A percentile compares a stretch with the other conserved stretches of the same genome.
Conservation (phyloP, 2,329 filamentous ascomycete species). For the Ophiostoma sp. region DNA sequence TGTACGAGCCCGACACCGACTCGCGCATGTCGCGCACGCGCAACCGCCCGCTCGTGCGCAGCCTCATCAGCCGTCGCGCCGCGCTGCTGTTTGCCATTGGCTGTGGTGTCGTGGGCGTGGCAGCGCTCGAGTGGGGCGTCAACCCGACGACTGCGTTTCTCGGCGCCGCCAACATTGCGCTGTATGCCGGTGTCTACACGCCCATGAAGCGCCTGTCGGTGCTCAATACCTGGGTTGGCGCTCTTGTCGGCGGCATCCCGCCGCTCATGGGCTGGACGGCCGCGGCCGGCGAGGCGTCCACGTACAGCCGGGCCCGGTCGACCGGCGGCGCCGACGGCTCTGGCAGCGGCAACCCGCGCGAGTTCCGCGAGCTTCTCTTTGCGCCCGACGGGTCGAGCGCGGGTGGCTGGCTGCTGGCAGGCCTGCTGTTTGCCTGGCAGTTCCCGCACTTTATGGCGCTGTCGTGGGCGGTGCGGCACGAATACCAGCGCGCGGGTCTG, state of each 20-base stretch:
- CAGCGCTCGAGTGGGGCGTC: conserved; percentile 77
- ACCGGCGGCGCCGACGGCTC: background rate
- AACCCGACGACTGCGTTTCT: conserved; percentile 89
- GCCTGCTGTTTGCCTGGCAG: conserved; percentile 87
- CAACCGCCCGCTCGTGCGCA: conserved; percentile 81
- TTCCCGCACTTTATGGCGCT: conserved; percentile 98
- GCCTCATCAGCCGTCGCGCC: conserved; percentile 64
- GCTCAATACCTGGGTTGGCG: conserved; percentile 92
- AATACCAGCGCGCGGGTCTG: conserved; percentile 70
- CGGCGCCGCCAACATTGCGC: conserved; percentile 73
- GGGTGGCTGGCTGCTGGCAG: conserved; percentile 85
- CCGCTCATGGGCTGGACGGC: conserved; percentile 98
- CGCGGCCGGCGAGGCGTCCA: conserved; percentile 65
- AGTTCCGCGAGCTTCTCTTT: conserved; percentile 62
- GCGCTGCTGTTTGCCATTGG: conserved; percentile 75
- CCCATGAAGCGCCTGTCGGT: conserved; percentile 82
- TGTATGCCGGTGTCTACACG: conserved; percentile 92
- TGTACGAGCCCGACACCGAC: conserved; percentile 86
- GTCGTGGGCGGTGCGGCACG: conserved; percentile 79
- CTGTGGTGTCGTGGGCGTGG: conserved; percentile 64
- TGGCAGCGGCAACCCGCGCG: conserved; percentile 55
- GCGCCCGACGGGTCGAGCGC: conserved; percentile 54
- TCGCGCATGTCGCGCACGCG: conserved; percentile 90
- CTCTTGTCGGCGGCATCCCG: conserved; percentile 85
- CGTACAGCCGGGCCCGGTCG: background rate